Conservation (phyloP, 306 rosid species). For the Lagenaria siceraria region DNA sequence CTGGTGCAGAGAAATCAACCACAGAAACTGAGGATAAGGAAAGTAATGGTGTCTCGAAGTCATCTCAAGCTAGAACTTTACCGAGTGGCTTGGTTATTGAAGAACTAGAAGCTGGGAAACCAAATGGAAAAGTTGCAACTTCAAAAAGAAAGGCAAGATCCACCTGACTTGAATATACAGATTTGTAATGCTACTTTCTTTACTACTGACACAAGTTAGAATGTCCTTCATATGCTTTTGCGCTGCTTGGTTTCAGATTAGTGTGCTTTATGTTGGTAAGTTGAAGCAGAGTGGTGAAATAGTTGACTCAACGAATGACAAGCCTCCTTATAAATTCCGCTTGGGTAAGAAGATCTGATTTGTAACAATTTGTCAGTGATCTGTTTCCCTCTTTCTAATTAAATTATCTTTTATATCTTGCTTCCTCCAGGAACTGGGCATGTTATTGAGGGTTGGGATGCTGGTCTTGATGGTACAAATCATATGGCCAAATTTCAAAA, state of each 20-base stretch:
- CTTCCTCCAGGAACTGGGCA: conserved; percentile 47
- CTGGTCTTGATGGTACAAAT: conserved; percentile 64
- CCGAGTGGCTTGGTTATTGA: conserved; percentile 45
- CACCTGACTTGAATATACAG: neutral
- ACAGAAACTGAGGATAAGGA: conserved; percentile 17
- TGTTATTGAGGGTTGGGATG: conserved; percentile 62
- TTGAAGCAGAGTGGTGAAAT: conserved; percentile 46
- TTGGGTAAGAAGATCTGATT: conserved; percentile 40
- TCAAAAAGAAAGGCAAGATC: conserved; percentile 50
- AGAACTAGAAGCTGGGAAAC: conserved; percentile 47
- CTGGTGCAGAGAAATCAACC: conserved; percentile 15
- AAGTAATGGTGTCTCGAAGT: conserved; percentile 11
- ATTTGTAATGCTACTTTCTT: neutral
- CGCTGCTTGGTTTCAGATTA: conserved; percentile 47
- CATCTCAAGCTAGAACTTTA: conserved; percentile 36
- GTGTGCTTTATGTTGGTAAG: conserved; percentile 46
- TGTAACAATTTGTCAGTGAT: neutral
- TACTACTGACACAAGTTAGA: neutral
- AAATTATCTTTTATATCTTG: neutral
- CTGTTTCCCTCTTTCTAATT: neutral
- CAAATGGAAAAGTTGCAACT: conserved; percentile 53
- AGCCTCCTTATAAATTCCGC: conserved; percentile 61
- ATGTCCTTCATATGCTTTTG: neutral
- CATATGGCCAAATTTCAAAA: neutral
- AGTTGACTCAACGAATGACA: conserved; percentile 33